Base-by-base conservation (phyloP, 2,329 filamentous ascomycete species). In the Alternaria alternata region DNA sequence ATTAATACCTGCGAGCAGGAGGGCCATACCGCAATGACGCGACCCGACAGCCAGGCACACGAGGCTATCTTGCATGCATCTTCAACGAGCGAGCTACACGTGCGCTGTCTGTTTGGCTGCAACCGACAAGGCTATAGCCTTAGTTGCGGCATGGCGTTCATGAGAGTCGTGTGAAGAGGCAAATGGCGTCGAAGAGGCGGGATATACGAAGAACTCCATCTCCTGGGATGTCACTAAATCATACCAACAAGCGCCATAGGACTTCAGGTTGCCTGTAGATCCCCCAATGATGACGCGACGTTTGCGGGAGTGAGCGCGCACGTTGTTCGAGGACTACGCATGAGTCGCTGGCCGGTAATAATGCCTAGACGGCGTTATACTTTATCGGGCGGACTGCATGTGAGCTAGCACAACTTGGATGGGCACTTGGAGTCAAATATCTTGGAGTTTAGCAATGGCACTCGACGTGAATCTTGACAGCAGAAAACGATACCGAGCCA, bases 321-420 rank as follows among this genome's bases (percentile, higher is more conserved):
- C 67, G 65, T 69, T 69, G 56, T 22, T 52, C 8, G 12, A 30
- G 46, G 39, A 38, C 18, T 16, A 28, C 38, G 22, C 42, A 62
- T 71, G 63, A 69, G 64, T 71, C 64, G 67, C 52, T 61, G 59
- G 30, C 28, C 20, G 59, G 46, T 54, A 36, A 49, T 53, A 7
- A 42, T 49, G 48, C 42, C 51, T 48, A 52, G 54, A 47, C 34
- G 36, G 51, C 59, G 44, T 32, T 51, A 58, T 64, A 24, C 63
- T 52, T 5, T 24, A 54, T 59, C 28, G n/a, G 66, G 63, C 49
- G 22, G 30, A 14, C 46, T 32, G 32, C 46, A 48, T 48, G 30
- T 20, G 46, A 41, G 18, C 18, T 41, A 41, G 22, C 18, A 41
- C n/a, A 18, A 39, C n/a, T 39, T 12, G 28, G 44, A n/a, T 11